Percentiles rank a stretch among this genome's conserved stretches.
Conservation (phyloP, 2,329 filamentous ascomycete species). For the Fusarium piperis region DNA sequence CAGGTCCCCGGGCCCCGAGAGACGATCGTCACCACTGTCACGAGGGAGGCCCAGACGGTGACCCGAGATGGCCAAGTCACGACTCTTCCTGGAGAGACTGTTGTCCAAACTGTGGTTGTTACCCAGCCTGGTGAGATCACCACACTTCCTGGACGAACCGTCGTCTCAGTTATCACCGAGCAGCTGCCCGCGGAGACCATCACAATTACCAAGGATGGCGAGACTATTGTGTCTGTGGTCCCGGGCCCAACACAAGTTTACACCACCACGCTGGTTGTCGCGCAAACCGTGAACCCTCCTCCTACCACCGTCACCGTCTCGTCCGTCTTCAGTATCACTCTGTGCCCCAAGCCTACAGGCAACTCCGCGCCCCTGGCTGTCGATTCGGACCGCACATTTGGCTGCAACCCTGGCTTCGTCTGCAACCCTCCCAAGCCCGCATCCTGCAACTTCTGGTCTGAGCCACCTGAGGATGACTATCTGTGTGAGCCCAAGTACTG, state of each 20-base stretch:
- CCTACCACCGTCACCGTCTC: conserved; percentile 43
- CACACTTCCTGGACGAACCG: conserved; percentile 42
- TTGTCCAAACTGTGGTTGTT: conserved; percentile 35
- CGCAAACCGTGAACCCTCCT: conserved; percentile 43
- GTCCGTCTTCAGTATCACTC: conserved; percentile 44
- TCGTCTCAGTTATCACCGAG: conserved; percentile 47
- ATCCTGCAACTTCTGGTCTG: conserved; percentile 62
- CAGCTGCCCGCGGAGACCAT: conserved; percentile 43
- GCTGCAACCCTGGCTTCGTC: conserved; percentile 62
- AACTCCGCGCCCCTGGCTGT: conserved; percentile 44
- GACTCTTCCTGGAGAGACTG: conserved; percentile 38
- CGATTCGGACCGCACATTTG: conserved; percentile 59
- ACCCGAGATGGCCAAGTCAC: conserved; percentile 36
- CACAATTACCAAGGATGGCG: conserved; percentile 45
- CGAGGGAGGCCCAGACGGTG: conserved; percentile 14
- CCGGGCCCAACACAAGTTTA: conserved; percentile 42
- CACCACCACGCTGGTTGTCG: conserved; percentile 45
- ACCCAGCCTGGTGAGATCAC: conserved; percentile 32
- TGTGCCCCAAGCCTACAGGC: conserved; percentile 59
- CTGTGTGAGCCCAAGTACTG: conserved; percentile 59
- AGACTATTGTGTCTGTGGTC: conserved; percentile 44
- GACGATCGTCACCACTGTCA: background rate
- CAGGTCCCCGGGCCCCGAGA: background rate
- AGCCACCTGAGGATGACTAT: conserved; percentile 57
- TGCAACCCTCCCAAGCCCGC: conserved; percentile 62